Evolutionary conservation across 192 early-diverging fungal genomes (phyloP).

Genomic region (Lobosporangium transversale): DNA sequence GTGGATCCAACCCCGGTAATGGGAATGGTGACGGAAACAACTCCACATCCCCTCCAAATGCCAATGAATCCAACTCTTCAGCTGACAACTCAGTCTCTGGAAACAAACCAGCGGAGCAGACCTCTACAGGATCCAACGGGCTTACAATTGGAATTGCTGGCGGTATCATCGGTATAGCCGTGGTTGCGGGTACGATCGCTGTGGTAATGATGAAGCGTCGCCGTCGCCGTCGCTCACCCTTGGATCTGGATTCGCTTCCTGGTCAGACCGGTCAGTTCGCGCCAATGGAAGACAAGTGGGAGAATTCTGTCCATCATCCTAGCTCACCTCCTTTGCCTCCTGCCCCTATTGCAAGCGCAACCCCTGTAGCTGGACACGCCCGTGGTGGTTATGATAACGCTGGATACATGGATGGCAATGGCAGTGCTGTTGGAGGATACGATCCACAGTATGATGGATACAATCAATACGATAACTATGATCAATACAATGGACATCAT

Average conservation of each 20-base stretch:
- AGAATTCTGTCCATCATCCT: neutral
- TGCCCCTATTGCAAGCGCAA: conserved; percentile 30
- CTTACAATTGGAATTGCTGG: conserved; percentile 33
- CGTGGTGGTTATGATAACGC: neutral
- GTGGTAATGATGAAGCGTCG: conserved; percentile 48
- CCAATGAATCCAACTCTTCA: conserved; percentile 7
- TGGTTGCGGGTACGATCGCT: conserved; percentile 18
- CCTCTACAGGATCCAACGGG: conserved; percentile 7
- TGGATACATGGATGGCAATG: conserved; percentile 20
- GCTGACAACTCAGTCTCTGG: conserved; percentile 16
- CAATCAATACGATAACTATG: conserved; percentile 1
- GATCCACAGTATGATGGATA: conserved; percentile 25
- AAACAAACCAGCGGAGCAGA: neutral
- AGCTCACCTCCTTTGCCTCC: conserved; percentile 15
- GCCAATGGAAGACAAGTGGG: conserved; percentile 12
- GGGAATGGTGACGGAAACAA: conserved; percentile 10
- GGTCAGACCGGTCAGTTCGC: conserved; percentile 7
- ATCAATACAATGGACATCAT: neutral
- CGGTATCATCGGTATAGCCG: conserved; percentile 36
- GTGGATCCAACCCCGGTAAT: neutral
- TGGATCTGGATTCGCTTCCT: conserved; percentile 27
- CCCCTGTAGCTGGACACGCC: conserved; percentile 4
- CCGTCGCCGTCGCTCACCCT: conserved; percentile 28
- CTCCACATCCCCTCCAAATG: neutral
- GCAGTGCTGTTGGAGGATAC: conserved; percentile 25